Base-by-base conservation (phyloP, 768 basidiomycete species). In the Lyophyllum atratum region DNA sequence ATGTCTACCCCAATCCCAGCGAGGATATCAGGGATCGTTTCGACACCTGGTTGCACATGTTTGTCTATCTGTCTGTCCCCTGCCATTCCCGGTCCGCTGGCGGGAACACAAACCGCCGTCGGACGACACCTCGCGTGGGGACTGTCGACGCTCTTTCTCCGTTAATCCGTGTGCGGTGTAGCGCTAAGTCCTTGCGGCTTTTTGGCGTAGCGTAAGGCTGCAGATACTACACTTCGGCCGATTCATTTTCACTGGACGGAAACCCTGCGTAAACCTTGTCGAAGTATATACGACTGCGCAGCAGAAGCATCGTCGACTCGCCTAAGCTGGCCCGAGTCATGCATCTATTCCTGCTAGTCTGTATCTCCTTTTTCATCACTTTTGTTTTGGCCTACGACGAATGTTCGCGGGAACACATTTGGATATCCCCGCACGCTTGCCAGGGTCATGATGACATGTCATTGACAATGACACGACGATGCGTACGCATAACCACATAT, bases 401-500 rank as follows among this genome's bases (percentile, higher is more conserved):
- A 55, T 50, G 24, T 49, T 59, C 59, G 54, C 59, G 50, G 55
- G 59, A 52, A 47, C 17, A 26, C 8, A 26, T 9, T 10, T n/a
- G n/a, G n/a, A n/a, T n/a, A n/a, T n/a, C n/a, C n/a, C n/a, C n/a
- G n/a, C n/a, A n/a, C n/a, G n/a, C n/a, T n/a, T n/a, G n/a, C n/a
- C n/a, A n/a, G n/a, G n/a, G n/a, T n/a, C n/a, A n/a, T n/a, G n/a
- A n/a, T n/a, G n/a, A n/a, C n/a, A n/a, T n/a, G n/a, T n/a, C n/a
- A n/a, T n/a, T n/a, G n/a, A n/a, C n/a, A n/a, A n/a, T n/a, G n/a
- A n/a, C n/a, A n/a, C n/a, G n/a, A n/a, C n/a, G n/a, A n/a, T n/a
- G n/a, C n/a, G n/a, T n/a, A n/a, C n/a, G n/a, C 31, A 33, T 12
- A 33, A 33, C 31, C 31, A 6, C 34, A 37, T 37, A 37, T 37